Percentiles rank a stretch among this genome's conserved stretches.
Conservation (phyloP, 352 stramenopile genomes). For the Globisporangium nunn region DNA sequence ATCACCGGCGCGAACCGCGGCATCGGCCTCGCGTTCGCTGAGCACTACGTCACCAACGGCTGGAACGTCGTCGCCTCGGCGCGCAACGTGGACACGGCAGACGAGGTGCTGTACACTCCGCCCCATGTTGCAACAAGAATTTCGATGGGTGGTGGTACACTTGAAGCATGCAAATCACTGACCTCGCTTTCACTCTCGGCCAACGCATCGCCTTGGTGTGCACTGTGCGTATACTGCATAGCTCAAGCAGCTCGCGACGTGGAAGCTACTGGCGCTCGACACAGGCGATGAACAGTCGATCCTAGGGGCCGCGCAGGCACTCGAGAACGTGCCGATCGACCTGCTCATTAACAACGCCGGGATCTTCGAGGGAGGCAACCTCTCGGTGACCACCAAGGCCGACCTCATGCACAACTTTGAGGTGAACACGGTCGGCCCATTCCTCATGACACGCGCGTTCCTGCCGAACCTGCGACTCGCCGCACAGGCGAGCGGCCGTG, state of each 20-base stretch:
- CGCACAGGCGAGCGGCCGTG: conserved; percentile 19
- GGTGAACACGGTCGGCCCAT: conserved; percentile 64
- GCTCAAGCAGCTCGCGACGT: conserved; percentile 27
- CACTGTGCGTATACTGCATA: not conserved
- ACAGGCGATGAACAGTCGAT: conserved; percentile 50
- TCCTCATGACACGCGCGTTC: conserved; percentile 53
- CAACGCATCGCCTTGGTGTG: too few relatives aligned
- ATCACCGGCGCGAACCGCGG: conserved; percentile 32
- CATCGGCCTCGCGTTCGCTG: conserved; percentile 24
- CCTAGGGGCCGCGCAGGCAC: conserved; percentile 21
- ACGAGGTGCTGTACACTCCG: conserved; percentile 2
- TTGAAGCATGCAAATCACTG: too few relatives aligned
- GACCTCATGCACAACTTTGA: conserved; percentile 60
- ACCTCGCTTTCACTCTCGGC: too few relatives aligned
- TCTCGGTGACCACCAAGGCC: conserved; percentile 40
- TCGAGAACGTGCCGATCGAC: conserved; percentile 39
- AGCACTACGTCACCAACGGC: conserved; percentile 22
- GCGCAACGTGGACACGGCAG: conserved; percentile 12
- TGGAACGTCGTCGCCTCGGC: conserved; percentile 26
- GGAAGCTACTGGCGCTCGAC: conserved; percentile 48
- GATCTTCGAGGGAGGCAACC: conserved; percentile 18
- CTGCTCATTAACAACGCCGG: conserved; percentile 76
- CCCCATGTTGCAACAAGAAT: too few relatives aligned
- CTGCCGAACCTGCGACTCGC: conserved; percentile 45
- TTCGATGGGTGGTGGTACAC: not conserved